These are phyloP conservation scores for Populus hybrid DNA, from an alignment of 441 rosid species.

Conservation along the genomic window DNA sequence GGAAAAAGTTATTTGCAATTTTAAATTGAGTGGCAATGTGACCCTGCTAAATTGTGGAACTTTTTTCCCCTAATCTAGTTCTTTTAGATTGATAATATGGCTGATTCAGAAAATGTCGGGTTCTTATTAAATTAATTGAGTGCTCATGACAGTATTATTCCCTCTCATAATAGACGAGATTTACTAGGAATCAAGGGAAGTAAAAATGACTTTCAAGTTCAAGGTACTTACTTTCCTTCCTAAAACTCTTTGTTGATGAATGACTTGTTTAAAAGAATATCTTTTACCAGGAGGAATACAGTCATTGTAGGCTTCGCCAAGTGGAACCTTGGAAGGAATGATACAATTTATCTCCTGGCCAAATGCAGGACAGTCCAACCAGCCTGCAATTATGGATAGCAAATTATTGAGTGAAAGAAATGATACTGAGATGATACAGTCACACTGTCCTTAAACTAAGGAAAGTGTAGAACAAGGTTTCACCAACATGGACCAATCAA, in stretches of 20 bases:
- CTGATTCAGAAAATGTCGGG: neutral
- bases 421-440: neutral
- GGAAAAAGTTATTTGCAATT: neutral
- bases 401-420: neutral
- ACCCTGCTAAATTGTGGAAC: neutral
- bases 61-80: neutral
- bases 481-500: conserved; percentile 5
- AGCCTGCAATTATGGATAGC: conserved; percentile 40
- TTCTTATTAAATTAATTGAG: neutral
- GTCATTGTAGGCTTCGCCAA: conserved; percentile 66
- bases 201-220: neutral
- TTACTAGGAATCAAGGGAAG: neutral
- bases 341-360: conserved; percentile 58
- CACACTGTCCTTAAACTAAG: neutral
- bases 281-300: conserved; percentile 75
- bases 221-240: conserved; percentile 59
- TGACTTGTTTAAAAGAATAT: conserved; percentile 77
- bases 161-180: neutral
- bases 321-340: conserved; percentile 87
- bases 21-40: neutral
- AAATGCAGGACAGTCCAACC: conserved; percentile 75
- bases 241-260: conserved; percentile 57
- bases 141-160: neutral
- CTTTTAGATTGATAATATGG: neutral
- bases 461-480: neutral